Conservation (phyloP, 768 basidiomycete genomes). For the Hericium coralloides region DNA sequence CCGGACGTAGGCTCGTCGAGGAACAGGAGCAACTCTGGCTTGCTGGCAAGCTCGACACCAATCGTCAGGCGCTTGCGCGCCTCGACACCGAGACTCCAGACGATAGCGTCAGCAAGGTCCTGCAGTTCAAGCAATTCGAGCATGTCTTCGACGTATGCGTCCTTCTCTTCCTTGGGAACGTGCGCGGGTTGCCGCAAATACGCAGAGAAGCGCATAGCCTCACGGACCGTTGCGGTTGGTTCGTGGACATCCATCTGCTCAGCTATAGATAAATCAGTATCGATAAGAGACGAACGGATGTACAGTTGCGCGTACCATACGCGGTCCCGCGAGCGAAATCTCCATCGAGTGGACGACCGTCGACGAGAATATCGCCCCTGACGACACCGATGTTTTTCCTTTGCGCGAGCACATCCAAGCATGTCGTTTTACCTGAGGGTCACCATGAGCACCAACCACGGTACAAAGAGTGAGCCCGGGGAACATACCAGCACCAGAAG, state of each 20-base stretch:
- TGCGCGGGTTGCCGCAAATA: conserved; percentile 71
- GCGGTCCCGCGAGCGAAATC: conserved; percentile 63
- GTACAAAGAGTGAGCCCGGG: neutral
- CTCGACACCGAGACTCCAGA: conserved; percentile 60
- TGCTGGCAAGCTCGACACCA: conserved; percentile 86
- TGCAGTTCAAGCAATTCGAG: conserved; percentile 81
- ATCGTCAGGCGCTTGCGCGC: conserved; percentile 85
- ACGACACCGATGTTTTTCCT: conserved; percentile 68
- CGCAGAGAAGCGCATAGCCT: conserved; percentile 81
- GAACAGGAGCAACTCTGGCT: conserved; percentile 72
- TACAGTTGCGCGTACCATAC: conserved; percentile 30
- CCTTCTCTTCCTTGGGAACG: conserved; percentile 65
- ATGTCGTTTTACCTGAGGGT: conserved; percentile 59
- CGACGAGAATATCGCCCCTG: conserved; percentile 54
- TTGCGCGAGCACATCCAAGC: conserved; percentile 66
- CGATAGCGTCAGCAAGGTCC: conserved; percentile 75
- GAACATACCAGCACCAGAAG: conserved; percentile 59
- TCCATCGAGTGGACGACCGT: conserved; percentile 50
- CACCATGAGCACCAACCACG: neutral
- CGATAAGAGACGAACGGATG: conserved; percentile 17
- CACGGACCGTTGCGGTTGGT: conserved; percentile 73
- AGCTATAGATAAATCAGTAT: conserved; percentile 25
- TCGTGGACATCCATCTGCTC: conserved; percentile 81
- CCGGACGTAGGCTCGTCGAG: conserved; percentile 49
- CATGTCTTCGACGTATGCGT: conserved; percentile 74